These are phyloP conservation scores for Physcomitrium patens DNA, from an alignment of 225 moss, liverwort and hornwort genomes.

Conservation along the genomic window DNA sequence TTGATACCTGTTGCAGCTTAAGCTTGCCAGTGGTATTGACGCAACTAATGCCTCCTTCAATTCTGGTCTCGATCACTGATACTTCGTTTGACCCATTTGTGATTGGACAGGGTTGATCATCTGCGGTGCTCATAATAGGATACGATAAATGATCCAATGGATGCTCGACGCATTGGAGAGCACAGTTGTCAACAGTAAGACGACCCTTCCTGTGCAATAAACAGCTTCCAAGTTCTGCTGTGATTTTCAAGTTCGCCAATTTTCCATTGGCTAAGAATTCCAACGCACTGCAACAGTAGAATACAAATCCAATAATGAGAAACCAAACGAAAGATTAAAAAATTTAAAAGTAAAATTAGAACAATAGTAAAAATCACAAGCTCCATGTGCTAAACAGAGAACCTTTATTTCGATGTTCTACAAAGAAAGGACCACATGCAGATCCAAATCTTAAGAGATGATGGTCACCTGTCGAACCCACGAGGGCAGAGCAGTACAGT, in stretches of 20 bases:
- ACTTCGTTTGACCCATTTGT: constrained; percentile 58
- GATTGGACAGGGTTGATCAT: constrained; percentile 52
- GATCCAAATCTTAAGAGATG: not conserved
- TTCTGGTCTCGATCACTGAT: constrained; percentile 59
- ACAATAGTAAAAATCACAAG: not conserved
- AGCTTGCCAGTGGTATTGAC: constrained; percentile 55
- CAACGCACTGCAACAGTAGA: constrained; percentile 46
- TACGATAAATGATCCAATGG: constrained; percentile 60
- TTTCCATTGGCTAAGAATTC: constrained; percentile 58
- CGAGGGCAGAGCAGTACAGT: constrained; percentile 57
- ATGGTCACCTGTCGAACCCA: constrained; percentile 55
- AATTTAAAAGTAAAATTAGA: not conserved
- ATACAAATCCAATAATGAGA: not conserved
- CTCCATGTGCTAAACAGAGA: not conserved
- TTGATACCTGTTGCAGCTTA: constrained; percentile 50
- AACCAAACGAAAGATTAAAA: not conserved
- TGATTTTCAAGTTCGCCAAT: constrained; percentile 55
- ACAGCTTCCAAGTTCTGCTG: constrained; percentile 64
- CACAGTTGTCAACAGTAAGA: constrained; percentile 55
- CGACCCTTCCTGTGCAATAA: constrained; percentile 58
- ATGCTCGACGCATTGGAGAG: constrained; percentile 55
- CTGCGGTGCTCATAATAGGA: constrained; percentile 65
- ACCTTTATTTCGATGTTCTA: not conserved
- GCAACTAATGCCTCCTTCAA: constrained; percentile 56
- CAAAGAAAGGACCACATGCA: not conserved